Evolutionary conservation across 2,329 filamentous ascomycete genomes (phyloP), one percentile per base, ranked within the genome.

Genomic region (Cordyceps militaris): DNA sequence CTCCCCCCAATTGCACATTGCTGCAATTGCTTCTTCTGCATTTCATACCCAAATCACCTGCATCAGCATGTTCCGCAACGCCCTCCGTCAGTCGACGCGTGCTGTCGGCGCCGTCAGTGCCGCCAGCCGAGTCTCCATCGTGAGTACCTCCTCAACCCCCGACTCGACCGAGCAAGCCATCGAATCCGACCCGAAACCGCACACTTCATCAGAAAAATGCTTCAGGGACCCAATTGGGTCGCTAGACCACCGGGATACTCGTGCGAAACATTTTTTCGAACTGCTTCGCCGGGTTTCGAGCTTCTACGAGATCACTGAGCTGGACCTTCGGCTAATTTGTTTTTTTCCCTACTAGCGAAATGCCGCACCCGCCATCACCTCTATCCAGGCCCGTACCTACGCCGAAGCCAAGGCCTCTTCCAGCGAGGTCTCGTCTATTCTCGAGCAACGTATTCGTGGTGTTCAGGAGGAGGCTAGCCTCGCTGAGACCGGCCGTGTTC

Each of bases 381-480:
- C 84, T 67, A 81, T 87, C 75, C 85, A 89, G 75, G 77, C 86
- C 76, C 90, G 94, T 79, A 84, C 84, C 78, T 97, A 96, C 80
- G 93, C 91, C 78, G 92, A 96, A 73, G 88, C 90, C 68, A 97
- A 97, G 85, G 91, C 94, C 71, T 79, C 91, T 61, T 94, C 94
- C 70, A 99, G 93, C 71, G 94, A 99, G 84, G 93, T 97, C 71
- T 97, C 94, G 69, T 97, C 93, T 69, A 97, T 99, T 78, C 89
- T 99, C 74, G 94, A 97, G 84, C 93, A 97, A 86, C 86, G 92
- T 79, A 99, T 99, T 74, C 90, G 94, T 75, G 94, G 94, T 83
- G 91, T 97, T 68, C 89, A 96, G 79, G 94, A 97, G 82, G 94
- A 97, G 83, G 83, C 90, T 74, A 86, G 85, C 76, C 89, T 99